Evolutionary conservation across 2,329 filamentous ascomycete species (phyloP), one percentile per base, ranked within the genome.

Genomic region (Ophiostoma angusticollis): DNA sequence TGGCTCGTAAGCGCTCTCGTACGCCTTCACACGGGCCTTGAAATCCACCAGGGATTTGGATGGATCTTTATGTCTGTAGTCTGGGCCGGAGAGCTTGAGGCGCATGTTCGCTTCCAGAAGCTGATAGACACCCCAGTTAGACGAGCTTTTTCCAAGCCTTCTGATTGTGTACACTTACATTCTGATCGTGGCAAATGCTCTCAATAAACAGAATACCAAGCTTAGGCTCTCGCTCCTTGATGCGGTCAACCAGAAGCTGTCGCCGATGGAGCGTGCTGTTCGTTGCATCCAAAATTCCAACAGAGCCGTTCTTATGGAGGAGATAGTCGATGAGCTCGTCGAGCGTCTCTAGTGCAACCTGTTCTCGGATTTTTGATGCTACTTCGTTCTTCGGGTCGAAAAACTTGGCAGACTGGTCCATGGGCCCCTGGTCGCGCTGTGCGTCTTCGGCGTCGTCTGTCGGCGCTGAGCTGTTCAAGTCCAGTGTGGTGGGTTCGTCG

Each of bases 101-200:
- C 89, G 85, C 86, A 96, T 96, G 54, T 96, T 96, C 14, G 87
- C 84, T 58, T 96, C 87, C 27, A 96, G 68, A 19, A 96, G 66
- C 58, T 77, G 44, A 7, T 9, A 4, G 29, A 3, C 23, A 14
- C n/a, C n/a, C 27, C 28, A 16, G 9, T 14, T 21, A n/a, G 28
- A 13, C 13, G 22, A n/a, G n/a, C n/a, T n/a, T n/a, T n/a, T n/a
- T n/a, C n/a, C n/a, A n/a, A n/a, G n/a, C n/a, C n/a, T n/a, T n/a
- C n/a, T 14, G 17, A 19, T n/a, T n/a, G 17, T 4, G 6, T 17
- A 5, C 18, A 35, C 47, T 52, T 45, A 72, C 68, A 48, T 75
- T 75, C 43, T 83, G 69, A 50, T 96, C 87, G 44, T 85, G 71
- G 58, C 91, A 98, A 37, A 93, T 81, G 52, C 85, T 94, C 63